A percentile compares a stretch with the other conserved stretches of the same genome.
These are phyloP conservation scores for Chaetomium globosum DNA, from an alignment of 2,329 filamentous ascomycete species.

Conservation along the genomic window DNA sequence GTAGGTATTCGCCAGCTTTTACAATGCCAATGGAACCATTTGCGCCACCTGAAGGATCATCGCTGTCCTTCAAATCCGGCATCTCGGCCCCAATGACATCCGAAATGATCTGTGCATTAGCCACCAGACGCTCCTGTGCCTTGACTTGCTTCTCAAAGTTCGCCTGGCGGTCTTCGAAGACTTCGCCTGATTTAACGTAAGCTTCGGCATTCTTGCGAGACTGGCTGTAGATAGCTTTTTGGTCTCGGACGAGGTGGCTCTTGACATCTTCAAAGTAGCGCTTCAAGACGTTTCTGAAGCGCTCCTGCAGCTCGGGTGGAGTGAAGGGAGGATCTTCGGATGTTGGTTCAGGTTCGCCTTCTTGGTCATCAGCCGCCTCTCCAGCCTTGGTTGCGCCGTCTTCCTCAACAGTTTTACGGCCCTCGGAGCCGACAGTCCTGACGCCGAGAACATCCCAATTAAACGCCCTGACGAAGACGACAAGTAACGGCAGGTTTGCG, in stretches of 20 bases:
- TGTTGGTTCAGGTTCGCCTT: constrained; percentile 47
- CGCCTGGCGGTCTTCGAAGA: constrained; percentile 94
- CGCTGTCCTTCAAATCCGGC: constrained; percentile 86
- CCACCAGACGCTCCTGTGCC: constrained; percentile 82
- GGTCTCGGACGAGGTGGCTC: constrained; percentile 82
- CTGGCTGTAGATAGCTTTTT: constrained; percentile 83
- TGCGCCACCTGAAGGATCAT: constrained; percentile 64
- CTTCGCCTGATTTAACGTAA: constrained; percentile 96
- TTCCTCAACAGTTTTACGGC: constrained; percentile 81
- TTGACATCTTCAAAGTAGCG: constrained; percentile 95
- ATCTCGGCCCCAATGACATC: constrained; percentile 88
- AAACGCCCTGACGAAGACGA: constrained; percentile 94
- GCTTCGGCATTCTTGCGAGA: constrained; percentile 94
- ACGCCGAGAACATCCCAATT: constrained; percentile 92
- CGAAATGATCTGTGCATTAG: constrained; percentile 88
- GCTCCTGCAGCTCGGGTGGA: constrained; percentile 74
- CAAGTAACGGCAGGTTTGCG: constrained; percentile 83
- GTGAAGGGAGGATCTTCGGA: constrained; percentile 73
- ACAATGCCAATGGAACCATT: constrained; percentile 87
- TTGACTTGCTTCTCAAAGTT: constrained; percentile 96
- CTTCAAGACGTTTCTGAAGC: constrained; percentile 81
- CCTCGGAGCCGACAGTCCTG: constrained; percentile 69
- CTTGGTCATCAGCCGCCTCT: constrained; percentile 50
- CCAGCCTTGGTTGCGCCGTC: constrained; percentile 67
- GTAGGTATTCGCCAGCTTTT: constrained; percentile 90